Evolutionary conservation across 805 yeast species (phyloP), one percentile per base, ranked within the genome.

Genomic region (Teunomyces lycoperdinae): DNA sequence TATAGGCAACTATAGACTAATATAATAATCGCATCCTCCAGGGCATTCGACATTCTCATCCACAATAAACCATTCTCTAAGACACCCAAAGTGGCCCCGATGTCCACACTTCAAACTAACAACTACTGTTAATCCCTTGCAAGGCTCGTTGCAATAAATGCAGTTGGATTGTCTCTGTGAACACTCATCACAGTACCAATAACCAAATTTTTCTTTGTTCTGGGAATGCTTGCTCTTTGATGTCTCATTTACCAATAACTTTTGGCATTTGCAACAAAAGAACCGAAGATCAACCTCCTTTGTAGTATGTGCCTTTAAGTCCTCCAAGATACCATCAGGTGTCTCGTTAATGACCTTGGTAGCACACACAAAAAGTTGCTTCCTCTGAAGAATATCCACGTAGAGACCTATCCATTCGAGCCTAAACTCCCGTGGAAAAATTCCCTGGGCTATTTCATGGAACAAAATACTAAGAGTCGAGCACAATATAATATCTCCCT

Each of bases 161-260:
- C 97, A 91, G n/a, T 82, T 77, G 49, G 81, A 84, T 50, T 81
- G 83, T 11, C 71, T 70, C 44, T 67, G 70, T 9, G 74, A 67
- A 63, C 97, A 91, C 17, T 73, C 74, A 45, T 83, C 89, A 67
- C 97, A 91, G 63, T 84, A 87, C 96, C 96, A 90, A 56, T 77
- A 83, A 1, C 95, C 96, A 57, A 81, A 79, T 31, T 62, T 64
- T 17, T 56, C 61, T 31, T 50, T 50, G 9, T 50, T 47, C 9
- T 57, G 58, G 11, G 49, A 49, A 24, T 13, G 14, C 16, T 32
- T 32, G 14, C 50, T 49, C 56, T 80, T 82, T 3, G 82, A 70
- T 5, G 58, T 55, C 52, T 84, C 90, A 62, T 86, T 85, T 8
- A 79, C 61, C 7, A 87, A 67, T n/a, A 84, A 66, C 43, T 76